Conservation (phyloP, 169 alveolate species). For the Ichthyophthirius multifiliis region DNA sequence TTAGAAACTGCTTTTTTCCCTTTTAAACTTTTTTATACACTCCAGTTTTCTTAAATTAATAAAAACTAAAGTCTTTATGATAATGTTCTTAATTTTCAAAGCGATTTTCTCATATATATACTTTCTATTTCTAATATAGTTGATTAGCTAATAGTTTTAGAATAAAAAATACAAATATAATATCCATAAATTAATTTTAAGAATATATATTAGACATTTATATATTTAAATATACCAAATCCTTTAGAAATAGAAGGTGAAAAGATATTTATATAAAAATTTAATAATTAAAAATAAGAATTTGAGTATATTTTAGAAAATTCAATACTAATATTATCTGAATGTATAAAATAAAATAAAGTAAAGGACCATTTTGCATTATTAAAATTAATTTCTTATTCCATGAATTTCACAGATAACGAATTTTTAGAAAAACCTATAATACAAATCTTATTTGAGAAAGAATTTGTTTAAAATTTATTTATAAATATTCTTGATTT, state of each 20-base stretch:
- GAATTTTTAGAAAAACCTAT: not conserved
- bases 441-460: not conserved
- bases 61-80: not conserved
- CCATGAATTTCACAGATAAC: not conserved
- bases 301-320: not conserved
- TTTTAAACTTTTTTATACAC: not conserved
- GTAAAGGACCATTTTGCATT: not conserved
- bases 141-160: not conserved
- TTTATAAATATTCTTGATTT: not conserved
- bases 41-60: not conserved
- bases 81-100: not conserved
- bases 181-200: not conserved
- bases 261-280: not conserved
- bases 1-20: too few species aligned
- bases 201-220: slow-evolving; percentile 2
- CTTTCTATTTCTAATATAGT: not conserved
- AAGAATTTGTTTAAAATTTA: too few species aligned
- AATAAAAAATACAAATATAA: not conserved
- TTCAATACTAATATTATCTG: not conserved
- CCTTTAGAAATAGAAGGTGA: not conserved
- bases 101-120: not conserved
- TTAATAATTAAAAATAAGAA: not conserved
- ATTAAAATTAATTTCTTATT: not conserved
- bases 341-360: not conserved
- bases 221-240: not conserved